Base-by-base conservation (phyloP, 805 yeast species). In the Kodamaea kakaduensis region DNA sequence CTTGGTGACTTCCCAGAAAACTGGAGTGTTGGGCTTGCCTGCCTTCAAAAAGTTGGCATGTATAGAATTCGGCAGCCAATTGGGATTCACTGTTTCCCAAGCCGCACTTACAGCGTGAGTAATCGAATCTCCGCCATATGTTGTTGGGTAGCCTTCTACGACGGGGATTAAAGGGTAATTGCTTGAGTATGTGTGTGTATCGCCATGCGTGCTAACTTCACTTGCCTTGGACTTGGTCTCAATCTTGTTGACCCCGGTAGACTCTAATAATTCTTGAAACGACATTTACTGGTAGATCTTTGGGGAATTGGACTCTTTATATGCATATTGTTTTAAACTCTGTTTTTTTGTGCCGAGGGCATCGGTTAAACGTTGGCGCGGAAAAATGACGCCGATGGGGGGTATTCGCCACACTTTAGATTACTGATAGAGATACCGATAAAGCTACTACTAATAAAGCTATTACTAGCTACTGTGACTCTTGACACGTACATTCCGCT, bases 41-140 rank as follows among this genome's bases (percentile, higher is more conserved):
- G 61, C 59, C 32, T 48, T 50, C 34, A 57, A 38, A 32, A 57
- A 57, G 44, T 54, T 54, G 16, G 47, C 36, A 36, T 57, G 62
- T 21, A 56, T 39, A 9, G 55, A 50, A 32, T 57, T 52, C 10
- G 59, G 52, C 24, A 50, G 43, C 31, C 50, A 46, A 4, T 42
- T 50, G 12, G 39, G 25, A 24, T 45, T 56, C 3, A 57, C 47
- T 18, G 57, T 46, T 21, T 43, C 56, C 59, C 58, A 54, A 3
- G 58, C 59, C 0, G 59, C 61, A 17, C 47, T 25, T 14, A 57
- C 24, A 14, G 47, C 46, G 36, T 54, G 60, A 6, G 48, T 44
- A 9, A 53, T 47, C 12, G 56, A 41, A 37, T 57, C 62, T 2
- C 61, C 62, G 6, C 62, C 62, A 29, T 51, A 57, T 1, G 50